These are phyloP conservation scores for Candida hispaniensis DNA, from an alignment of 805 yeast genomes.

Conservation along the genomic window DNA sequence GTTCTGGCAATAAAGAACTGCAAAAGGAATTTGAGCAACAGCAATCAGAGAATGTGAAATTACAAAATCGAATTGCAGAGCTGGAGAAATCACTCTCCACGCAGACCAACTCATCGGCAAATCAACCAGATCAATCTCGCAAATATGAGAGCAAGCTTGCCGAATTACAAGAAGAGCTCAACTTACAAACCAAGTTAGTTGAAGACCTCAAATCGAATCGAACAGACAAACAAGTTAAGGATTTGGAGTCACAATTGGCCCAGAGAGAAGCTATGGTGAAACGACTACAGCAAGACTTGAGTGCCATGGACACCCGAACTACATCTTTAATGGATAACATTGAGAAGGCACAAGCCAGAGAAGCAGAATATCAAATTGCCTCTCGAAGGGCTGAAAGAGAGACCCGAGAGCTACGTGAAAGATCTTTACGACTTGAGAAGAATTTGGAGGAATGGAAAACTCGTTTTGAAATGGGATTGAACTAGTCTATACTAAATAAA, in stretches of 20 bases:
- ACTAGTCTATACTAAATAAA: too few relatives aligned
- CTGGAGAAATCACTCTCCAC: slow-evolving; percentile 21
- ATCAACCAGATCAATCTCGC: background rate
- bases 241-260: slow-evolving; percentile 21
- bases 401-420: slow-evolving; percentile 40
- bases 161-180: slow-evolving; percentile 23
- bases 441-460: slow-evolving; percentile 36
- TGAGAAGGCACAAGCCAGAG: slow-evolving; percentile 29
- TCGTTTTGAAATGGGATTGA: slow-evolving; percentile 19
- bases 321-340: slow-evolving; percentile 32
- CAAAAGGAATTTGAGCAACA: slow-evolving; percentile 27
- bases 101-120: background rate
- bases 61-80: slow-evolving; percentile 23
- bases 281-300: slow-evolving; percentile 40
- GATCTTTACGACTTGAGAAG: slow-evolving; percentile 38
- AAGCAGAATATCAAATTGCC: slow-evolving; percentile 30
- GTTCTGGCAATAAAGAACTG: background rate
- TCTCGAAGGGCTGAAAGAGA: slow-evolving; percentile 42
- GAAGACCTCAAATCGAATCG: slow-evolving; percentile 21
- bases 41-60: slow-evolving; percentile 23
- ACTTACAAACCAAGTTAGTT: slow-evolving; percentile 15
- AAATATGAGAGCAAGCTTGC: slow-evolving; percentile 17
- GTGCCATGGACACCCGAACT: slow-evolving; percentile 39
- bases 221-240: slow-evolving; percentile 23
- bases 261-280: slow-evolving; percentile 25